These are phyloP conservation scores for Xylariaceae sp. DNA, from an alignment of 2,329 filamentous ascomycete genomes.

Conservation along the genomic window DNA sequence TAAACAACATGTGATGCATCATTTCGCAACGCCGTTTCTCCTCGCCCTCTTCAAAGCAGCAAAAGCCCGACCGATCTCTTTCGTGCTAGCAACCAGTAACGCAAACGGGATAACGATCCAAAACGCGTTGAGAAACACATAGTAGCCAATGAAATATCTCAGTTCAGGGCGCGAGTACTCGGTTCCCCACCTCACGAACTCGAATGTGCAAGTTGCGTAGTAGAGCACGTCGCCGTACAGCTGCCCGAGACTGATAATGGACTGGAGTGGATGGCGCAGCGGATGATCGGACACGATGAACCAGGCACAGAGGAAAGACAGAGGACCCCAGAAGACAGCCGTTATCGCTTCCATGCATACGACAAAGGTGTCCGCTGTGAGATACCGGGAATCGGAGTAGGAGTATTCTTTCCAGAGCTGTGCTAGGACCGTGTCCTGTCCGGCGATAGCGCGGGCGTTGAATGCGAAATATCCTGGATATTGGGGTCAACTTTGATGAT, in stretches of 20 bases:
- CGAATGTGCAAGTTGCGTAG: slow-evolving; percentile 46
- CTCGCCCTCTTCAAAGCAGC: neutral
- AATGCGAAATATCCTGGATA: slow-evolving; percentile 44
- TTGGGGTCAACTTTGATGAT: neutral
- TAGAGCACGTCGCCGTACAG: slow-evolving; percentile 54
- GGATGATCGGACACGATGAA: slow-evolving; percentile 44
- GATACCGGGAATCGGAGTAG: slow-evolving; percentile 55
- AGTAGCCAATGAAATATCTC: slow-evolving; percentile 54
- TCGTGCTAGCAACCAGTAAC: slow-evolving; percentile 17
- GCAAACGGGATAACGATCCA: slow-evolving; percentile 50
- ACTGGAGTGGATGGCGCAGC: slow-evolving; percentile 47
- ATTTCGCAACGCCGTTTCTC: no score
- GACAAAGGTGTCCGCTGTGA: slow-evolving; percentile 52
- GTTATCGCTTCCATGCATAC: slow-evolving; percentile 56
- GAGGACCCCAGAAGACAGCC: slow-evolving; percentile 51
- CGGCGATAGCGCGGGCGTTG: slow-evolving; percentile 42
- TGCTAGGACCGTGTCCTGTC: slow-evolving; percentile 42
- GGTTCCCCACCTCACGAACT: slow-evolving; percentile 37
- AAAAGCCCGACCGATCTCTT: slow-evolving; percentile 8
- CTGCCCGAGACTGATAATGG: slow-evolving; percentile 46
- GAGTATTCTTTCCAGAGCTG: slow-evolving; percentile 60
- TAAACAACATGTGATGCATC: no score
- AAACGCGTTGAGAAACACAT: slow-evolving; percentile 49
- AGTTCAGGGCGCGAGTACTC: slow-evolving; percentile 50
- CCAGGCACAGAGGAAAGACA: slow-evolving; percentile 47